phyloP scores from a whole-genome alignment of 345 rosid species.

The Aquilaria sinensis region DNA sequence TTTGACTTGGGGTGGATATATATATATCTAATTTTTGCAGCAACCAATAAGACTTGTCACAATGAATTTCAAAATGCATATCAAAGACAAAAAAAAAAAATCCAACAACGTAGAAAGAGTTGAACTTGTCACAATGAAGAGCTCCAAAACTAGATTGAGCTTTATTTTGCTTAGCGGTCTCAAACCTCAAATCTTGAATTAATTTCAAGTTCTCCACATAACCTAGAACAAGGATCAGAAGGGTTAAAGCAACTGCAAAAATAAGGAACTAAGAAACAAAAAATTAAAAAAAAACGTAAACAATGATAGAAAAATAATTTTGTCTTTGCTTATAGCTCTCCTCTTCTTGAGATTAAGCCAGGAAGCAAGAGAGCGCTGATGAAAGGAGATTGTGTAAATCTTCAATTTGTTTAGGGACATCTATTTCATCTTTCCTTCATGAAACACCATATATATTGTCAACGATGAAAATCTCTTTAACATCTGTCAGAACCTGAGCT shows the following conservation, averaged over 20 bases:
- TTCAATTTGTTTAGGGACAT: constrained; percentile 76
- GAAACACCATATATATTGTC: constrained; percentile 35
- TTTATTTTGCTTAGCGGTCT: constrained; percentile 78
- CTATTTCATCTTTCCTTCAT: constrained; percentile 68
- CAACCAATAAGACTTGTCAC: constrained; percentile 7
- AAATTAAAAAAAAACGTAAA: not conserved
- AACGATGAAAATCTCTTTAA: no score
- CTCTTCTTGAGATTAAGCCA: constrained; percentile 79
- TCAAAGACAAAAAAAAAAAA: constrained; percentile 6
- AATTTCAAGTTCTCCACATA: constrained; percentile 43
- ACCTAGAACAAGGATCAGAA: constrained; percentile 17
- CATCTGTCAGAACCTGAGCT: no score
- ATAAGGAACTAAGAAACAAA: not conserved
- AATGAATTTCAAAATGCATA: not conserved
- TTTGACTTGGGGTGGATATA: constrained; percentile 90
- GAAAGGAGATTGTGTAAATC: constrained; percentile 60
- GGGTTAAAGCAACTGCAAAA: not conserved
- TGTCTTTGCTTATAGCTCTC: constrained; percentile 69
- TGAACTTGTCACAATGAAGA: constrained; percentile 77
- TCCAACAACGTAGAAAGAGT: not conserved
- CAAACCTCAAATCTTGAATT: constrained; percentile 79
- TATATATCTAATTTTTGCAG: constrained; percentile 47
- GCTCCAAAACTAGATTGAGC: constrained; percentile 82
- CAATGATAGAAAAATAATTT: constrained; percentile 21
- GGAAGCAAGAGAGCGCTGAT: constrained; percentile 52